Conservation (phyloP, 345 rosid species). For the Aquilaria malaccensis region DNA sequence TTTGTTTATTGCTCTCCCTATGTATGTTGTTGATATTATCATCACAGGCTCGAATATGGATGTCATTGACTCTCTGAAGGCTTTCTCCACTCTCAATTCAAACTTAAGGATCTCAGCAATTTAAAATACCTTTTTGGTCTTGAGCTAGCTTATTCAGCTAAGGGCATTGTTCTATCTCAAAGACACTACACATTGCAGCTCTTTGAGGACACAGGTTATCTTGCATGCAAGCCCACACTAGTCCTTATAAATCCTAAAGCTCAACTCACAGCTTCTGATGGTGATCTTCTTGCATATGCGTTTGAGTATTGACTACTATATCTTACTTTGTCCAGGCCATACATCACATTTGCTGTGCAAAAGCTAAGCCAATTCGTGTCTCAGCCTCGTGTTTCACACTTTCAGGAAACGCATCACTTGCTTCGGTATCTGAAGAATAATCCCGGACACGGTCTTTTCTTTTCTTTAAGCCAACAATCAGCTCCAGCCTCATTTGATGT, state of each 20-base stretch:
- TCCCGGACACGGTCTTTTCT: no score
- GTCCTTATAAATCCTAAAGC: no score
- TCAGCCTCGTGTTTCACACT: not conserved
- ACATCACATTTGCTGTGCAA: not conserved
- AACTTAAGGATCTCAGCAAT: not conserved
- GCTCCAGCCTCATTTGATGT: not conserved
- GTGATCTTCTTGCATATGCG: not conserved
- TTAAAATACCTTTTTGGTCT: not conserved
- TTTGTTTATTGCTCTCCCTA: not conserved
- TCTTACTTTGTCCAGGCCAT: not conserved
- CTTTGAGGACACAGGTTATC: not conserved
- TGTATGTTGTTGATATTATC: no score
- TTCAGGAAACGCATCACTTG: no score
- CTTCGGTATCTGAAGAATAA: no score
- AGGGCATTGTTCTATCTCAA: not conserved
- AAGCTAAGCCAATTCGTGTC: not conserved
- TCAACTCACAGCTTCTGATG: no score
- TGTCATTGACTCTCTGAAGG: no score
- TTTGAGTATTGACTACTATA: not conserved
- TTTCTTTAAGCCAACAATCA: not conserved
- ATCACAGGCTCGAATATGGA: no score
- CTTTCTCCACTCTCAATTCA: not conserved
- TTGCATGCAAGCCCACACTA: not conserved
- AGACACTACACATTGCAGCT: not conserved
- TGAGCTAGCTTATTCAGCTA: not conserved